A percentile compares a stretch with the other conserved stretches of the same genome.
Conservation (phyloP, 495 filamentous ascomycete genomes). For the Xylaria sp. region DNA sequence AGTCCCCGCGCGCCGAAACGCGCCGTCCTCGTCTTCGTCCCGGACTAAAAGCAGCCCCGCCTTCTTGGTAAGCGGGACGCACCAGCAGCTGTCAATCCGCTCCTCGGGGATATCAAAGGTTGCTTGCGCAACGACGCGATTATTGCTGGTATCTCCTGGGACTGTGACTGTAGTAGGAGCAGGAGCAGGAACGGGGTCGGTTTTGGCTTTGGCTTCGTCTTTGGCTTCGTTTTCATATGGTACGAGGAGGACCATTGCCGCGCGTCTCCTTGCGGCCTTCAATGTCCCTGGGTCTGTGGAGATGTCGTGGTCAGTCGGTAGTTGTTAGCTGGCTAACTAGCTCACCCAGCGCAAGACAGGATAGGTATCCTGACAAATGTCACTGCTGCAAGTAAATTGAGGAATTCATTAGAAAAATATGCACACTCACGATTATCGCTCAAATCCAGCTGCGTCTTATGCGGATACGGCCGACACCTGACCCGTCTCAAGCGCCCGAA, state of each 20-base stretch:
- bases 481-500: conserved; percentile 11
- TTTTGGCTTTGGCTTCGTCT: no score
- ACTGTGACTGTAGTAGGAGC: not conserved
- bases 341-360: not conserved
- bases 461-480: not conserved
- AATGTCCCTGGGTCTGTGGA: not conserved
- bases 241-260: not conserved
- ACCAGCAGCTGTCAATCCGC: not conserved
- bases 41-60: conserved; percentile 1
- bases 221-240: not conserved
- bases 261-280: not conserved
- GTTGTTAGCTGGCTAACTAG: not conserved
- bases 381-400: no score
- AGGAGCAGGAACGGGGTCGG: no score
- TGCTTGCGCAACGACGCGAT: not conserved
- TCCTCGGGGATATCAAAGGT: not conserved
- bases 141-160: not conserved
- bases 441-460: not conserved
- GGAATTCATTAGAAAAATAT: not conserved
- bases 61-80: not conserved
- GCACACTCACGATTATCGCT: not conserved
- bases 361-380: not conserved
- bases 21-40: not conserved
- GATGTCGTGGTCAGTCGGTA: no score
- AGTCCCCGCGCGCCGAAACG: not conserved